Percentiles rank a stretch among this genome's conserved stretches.
phyloP scores from a whole-genome alignment of 306 rosid species.

The Begonia loranthoides region DNA sequence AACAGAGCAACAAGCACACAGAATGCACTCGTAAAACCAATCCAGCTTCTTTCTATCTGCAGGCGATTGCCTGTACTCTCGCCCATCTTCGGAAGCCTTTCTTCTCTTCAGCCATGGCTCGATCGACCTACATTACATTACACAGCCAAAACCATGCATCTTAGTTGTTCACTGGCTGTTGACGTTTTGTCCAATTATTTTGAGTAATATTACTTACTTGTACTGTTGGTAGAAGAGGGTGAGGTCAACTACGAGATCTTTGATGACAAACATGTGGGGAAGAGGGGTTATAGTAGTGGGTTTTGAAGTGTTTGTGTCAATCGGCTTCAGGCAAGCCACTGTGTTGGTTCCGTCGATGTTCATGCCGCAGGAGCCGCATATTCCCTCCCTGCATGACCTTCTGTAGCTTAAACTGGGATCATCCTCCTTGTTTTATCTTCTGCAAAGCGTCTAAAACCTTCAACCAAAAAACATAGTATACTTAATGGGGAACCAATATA shows the following conservation, averaged over 20 bases:
- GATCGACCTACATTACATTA: conserved; percentile 7
- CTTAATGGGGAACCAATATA: not conserved
- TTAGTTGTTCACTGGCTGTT: too few relatives aligned
- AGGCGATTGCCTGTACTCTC: conserved; percentile 22
- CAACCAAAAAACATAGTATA: not conserved
- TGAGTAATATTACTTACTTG: conserved; percentile 6
- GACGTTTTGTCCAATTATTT: too few relatives aligned
- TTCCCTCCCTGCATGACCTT: conserved; percentile 37
- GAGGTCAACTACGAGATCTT: conserved; percentile 30
- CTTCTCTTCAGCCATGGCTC: conserved; percentile 36
- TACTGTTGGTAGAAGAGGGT: conserved; percentile 36
- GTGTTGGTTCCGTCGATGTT: conserved; percentile 35
- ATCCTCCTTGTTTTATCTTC: conserved; percentile 29
- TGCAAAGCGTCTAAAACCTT: conserved; percentile 34
- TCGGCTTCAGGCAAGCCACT: conserved; percentile 28
- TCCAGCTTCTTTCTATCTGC: conserved; percentile 25
- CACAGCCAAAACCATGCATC: not conserved
- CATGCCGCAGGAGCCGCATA: conserved; percentile 38
- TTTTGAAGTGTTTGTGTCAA: conserved; percentile 19
- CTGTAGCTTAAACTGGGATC: conserved; percentile 29
- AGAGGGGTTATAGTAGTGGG: conserved; percentile 24
- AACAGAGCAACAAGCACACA: conserved; percentile 32
- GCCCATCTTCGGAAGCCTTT: conserved; percentile 13
- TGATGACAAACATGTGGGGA: conserved; percentile 36
- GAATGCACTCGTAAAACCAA: conserved; percentile 26